Percentiles rank a stretch among this genome's conserved stretches.
Evolutionary conservation across 768 basidiomycete species (phyloP).

Genomic region (Podaxis pistillaris): DNA sequence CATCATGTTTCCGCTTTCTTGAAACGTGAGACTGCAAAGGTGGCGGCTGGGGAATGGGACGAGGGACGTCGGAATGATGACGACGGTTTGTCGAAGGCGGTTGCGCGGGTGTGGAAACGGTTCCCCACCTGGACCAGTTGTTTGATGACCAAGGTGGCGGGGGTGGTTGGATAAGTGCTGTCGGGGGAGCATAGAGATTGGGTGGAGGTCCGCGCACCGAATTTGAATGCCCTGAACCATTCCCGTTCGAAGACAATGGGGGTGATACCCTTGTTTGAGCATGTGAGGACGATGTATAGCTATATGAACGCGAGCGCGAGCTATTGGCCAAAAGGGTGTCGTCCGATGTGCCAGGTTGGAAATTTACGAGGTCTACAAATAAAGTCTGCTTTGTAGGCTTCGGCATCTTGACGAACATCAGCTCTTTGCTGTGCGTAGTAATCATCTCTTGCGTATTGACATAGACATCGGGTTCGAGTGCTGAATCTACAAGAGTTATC

Average conservation of each 20-base stretch:
- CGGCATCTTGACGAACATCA: conserved; percentile 66
- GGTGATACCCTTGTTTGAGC: conserved; percentile 11
- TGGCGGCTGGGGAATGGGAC: conserved; percentile 1
- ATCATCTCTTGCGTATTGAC: conserved; percentile 75
- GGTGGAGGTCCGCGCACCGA: conserved; percentile 16
- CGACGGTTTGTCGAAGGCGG: conserved; percentile 39
- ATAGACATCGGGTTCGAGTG: conserved; percentile 47
- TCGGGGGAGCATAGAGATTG: conserved; percentile 9
- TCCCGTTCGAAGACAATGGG: conserved; percentile 11
- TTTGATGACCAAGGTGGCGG: conserved; percentile 43
- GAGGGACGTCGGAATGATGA: neutral
- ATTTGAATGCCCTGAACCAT: conserved; percentile 8
- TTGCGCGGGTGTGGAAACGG: conserved; percentile 42
- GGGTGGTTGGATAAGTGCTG: conserved; percentile 19
- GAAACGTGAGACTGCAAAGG: conserved; percentile 38
- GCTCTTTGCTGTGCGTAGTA: conserved; percentile 67
- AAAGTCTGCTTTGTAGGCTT: conserved; percentile 65
- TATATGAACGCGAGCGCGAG: conserved; percentile 5
- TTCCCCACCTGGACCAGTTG: conserved; percentile 36
- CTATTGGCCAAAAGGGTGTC: conserved; percentile 3
- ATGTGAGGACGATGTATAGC: conserved; percentile 9
- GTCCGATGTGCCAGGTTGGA: conserved; percentile 49
- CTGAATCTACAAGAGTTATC: conserved; percentile 17
- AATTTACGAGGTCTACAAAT: conserved; percentile 71
- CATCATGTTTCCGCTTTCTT: conserved; percentile 45